phyloP scores from a whole-genome alignment of 192 early-diverging fungal genomes.

The Coemansia sp. region DNA sequence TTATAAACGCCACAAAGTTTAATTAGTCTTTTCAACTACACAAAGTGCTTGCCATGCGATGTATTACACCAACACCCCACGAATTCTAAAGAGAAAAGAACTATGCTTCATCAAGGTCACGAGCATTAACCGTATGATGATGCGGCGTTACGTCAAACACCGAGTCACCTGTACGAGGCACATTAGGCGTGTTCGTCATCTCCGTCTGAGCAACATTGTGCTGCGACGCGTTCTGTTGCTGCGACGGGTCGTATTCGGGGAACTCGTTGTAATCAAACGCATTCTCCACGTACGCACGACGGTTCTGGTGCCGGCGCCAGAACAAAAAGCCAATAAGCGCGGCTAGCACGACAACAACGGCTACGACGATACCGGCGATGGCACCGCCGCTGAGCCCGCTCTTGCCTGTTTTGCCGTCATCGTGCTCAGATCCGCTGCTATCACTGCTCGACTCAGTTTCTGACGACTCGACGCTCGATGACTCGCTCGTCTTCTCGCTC shows the following conservation, averaged over 20 bases:
- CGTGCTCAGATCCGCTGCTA: not conserved
- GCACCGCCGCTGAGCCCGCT: constrained; percentile 40
- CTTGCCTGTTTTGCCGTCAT: not conserved
- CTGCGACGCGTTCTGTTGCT: not conserved
- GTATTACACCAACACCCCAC: not conserved
- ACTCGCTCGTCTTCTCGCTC: not conserved
- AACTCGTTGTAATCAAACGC: constrained; percentile 50
- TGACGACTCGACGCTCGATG: not conserved
- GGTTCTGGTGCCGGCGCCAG: constrained; percentile 37
- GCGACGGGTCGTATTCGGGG: constrained; percentile 45
- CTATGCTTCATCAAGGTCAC: constrained; percentile 47
- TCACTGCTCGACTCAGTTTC: not conserved
- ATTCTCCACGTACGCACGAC: constrained; percentile 27
- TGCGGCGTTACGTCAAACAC: constrained; percentile 40
- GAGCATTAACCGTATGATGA: constrained; percentile 36
- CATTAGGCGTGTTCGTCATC: not conserved
- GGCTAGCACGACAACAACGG: constrained; percentile 13
- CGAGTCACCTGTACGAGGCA: constrained; percentile 8
- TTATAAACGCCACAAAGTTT: too few species aligned
- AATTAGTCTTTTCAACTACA: too few species aligned
- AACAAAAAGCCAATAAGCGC: constrained; percentile 25
- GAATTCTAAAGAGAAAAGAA: not conserved
- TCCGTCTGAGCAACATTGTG: not conserved
- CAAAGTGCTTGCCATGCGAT: too few species aligned
- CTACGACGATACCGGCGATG: constrained; percentile 44